Conservation (phyloP, 345 rosid species). For the Luvunga scandens region DNA sequence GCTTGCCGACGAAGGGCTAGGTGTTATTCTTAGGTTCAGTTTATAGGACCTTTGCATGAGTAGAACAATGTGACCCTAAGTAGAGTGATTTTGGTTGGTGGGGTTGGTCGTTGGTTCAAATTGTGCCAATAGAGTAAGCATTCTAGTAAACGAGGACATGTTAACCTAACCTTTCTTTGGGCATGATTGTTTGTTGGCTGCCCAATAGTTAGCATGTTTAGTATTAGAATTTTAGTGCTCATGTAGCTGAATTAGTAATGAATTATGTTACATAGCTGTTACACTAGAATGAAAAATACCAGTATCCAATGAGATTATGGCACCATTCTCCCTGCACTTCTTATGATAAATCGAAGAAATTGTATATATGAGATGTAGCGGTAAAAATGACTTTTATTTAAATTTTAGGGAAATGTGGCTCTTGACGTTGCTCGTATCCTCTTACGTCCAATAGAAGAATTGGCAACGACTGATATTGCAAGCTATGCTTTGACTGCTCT, state of each 20-base stretch:
- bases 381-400: not conserved
- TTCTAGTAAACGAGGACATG: not conserved
- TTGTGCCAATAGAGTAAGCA: not conserved
- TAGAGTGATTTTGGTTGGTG: not conserved
- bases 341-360: not conserved
- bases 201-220: not conserved
- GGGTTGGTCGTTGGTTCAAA: not conserved
- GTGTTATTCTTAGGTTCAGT: not conserved
- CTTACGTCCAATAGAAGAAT: slow-evolving; percentile 62
- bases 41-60: not conserved
- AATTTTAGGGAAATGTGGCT: slow-evolving; percentile 91
- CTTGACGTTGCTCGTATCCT: slow-evolving; percentile 90
- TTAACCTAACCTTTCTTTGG: not conserved
- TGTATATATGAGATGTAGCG: not conserved
- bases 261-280: not conserved
- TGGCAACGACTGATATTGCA: slow-evolving; percentile 87
- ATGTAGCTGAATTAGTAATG: not conserved
- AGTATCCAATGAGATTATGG: not conserved
- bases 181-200: not conserved
- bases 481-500: slow-evolving; percentile 69
- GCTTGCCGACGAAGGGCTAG: not conserved
- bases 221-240: not conserved
- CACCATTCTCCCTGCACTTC: not conserved
- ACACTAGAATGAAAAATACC: not conserved
- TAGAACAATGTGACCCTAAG: not conserved